These are phyloP conservation scores for Kitagawia praeruptora DNA, from an alignment of 129 eudicot genomes.

Conservation along the genomic window DNA sequence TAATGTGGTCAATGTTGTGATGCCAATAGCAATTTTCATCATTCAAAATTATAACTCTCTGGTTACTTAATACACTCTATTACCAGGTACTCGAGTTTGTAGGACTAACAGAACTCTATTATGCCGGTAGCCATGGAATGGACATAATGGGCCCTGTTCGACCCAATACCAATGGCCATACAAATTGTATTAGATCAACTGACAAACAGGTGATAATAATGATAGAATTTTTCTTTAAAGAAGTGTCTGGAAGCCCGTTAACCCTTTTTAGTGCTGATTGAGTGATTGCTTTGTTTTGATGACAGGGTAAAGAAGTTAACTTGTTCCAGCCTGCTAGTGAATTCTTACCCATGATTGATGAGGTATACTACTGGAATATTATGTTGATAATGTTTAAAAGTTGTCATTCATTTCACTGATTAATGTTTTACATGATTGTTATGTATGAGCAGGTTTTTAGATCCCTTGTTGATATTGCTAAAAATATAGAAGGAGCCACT, in stretches of 20 bases:
- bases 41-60: not conserved
- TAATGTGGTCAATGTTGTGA: not conserved
- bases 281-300: conserved; percentile 13
- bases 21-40: not conserved
- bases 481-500: conserved; percentile 62
- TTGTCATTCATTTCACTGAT: not conserved
- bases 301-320: conserved; percentile 58
- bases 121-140: conserved; percentile 99
- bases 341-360: conserved; percentile 77
- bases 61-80: not conserved
- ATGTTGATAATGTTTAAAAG: not conserved
- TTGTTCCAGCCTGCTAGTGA: conserved; percentile 86
- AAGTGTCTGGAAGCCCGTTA: not conserved
- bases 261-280: not conserved
- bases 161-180: conserved; percentile 31
- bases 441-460: conserved; percentile 42
- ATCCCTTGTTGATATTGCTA: conserved; percentile 56
- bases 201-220: conserved; percentile 50
- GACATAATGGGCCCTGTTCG: conserved; percentile 84
- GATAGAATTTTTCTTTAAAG: not conserved
- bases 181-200: conserved; percentile 33
- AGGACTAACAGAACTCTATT: conserved; percentile 72
- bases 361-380: conserved; percentile 31
- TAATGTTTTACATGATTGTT: conserved; percentile 7
- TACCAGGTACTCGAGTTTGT: conserved; percentile 73